Evolutionary conservation across 192 early-diverging fungal species (phyloP), one percentile per base, ranked within the genome.

Genomic region (Funneliformis mosseae): DNA sequence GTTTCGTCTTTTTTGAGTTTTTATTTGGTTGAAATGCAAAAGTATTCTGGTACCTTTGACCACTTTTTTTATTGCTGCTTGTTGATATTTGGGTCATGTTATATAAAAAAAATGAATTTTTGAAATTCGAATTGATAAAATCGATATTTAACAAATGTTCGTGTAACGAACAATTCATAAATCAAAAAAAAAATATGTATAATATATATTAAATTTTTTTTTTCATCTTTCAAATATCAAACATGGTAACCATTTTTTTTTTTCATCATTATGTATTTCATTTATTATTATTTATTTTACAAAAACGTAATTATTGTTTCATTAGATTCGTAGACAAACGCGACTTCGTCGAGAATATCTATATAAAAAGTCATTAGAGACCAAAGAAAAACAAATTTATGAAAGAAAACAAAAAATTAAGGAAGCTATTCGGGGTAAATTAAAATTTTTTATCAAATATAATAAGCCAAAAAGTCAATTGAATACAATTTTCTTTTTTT

Each of bases 331-430:
- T 70, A 88, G 96, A 87, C 92, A 97, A 74, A 91, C 95, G 41
- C 92, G 98, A 43, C 88, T 94, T 74, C 89, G 98, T 60, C 85
- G 96, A 82, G 98, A 99, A 88, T 99, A 97, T 79, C 91, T 99
- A 43, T 98, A 98, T 91, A 92, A 92, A 84, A 99, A 99, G 89
- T 94, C 96, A 12, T 89, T 98, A 8, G 98, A 99, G 89, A 87
- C 93, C 45, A 95, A 97, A 84, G 96, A 99, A 61, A 90, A 90
- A 81, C 91, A 91, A 80, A 97, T 96, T 70, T 96, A 93, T 83
- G 98, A 99, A 70, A 89, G 94, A 78, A 98, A 98, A 89, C 96
- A 97, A 85, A 85, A 92, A 82, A 91, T 99, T 74, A 96, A 97
- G 85, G 93, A 96, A 55, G 96, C 98, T 2, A 88, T 99, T 82